Evolutionary conservation across 768 basidiomycete genomes (phyloP), one percentile per base, ranked within the genome.

Genomic region (Mycena belliarum): DNA sequence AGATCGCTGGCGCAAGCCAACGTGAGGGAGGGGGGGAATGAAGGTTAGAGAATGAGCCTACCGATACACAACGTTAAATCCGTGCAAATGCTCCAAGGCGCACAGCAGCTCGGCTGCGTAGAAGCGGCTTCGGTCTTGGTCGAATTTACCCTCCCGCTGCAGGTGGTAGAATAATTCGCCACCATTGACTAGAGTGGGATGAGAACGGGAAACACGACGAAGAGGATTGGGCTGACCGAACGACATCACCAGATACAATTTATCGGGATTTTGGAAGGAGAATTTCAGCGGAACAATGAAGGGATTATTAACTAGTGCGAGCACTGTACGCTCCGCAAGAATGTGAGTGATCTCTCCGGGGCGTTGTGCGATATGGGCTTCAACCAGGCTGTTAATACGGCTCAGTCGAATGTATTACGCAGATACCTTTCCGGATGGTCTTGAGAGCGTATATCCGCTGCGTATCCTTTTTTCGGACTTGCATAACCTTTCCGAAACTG

Each of bases 231-330:
- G 74, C 87, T 55, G 48, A 89, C 91, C 89, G 66, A 98, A 98
- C 23, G 95, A 95, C 88, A 99, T 91, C 35, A 98, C 93, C 53
- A 99, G 78, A 71, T 99, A 99, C 7, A 99, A 79, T 72, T 99
- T 99, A 71, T 98, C 96, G 2, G 91, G 91, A 59, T 89, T 95
- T 76, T 99, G 96, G 83, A 98, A 99, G 6, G 94, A 96, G 74
- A 99, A 98, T 70, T 99, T 98, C 72, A 99, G 86, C 20, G 96
- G 97, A 0, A 98, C 97, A 72, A 99, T 98, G 78, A 99, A 99
- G 0, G 96, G 96, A 68, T 95, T 97, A 76, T 98, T 97, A 59
- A 99, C 97, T 52, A 98, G 82, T 0, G 96, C 96, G 45, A 98
- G 81, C 24, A 99, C 96, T 0, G 96, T 98, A 63, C 97, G 82